A percentile compares a stretch with the other conserved stretches of the same genome.
Evolutionary conservation across 129 eudicot species (phyloP).

Genomic region (Erigeron canadensis): DNA sequence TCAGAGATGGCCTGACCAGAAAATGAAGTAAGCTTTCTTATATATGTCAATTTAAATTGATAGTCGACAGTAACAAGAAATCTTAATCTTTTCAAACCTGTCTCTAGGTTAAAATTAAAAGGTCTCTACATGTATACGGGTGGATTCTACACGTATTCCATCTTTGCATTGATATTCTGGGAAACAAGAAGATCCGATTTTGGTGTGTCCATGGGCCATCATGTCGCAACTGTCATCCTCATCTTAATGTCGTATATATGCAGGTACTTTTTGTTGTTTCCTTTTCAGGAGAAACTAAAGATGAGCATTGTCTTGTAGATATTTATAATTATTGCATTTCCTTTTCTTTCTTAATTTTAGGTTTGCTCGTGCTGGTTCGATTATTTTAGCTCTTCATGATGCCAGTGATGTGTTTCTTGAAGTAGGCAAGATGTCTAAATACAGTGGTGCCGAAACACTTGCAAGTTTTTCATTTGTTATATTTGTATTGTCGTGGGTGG

Average conservation of each 20-base stretch:
- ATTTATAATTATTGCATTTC: neutral
- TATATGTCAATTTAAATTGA: neutral
- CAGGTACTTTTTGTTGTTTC: slow-evolving; percentile 39
- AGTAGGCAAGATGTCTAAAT: slow-evolving; percentile 90
- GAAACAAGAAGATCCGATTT: slow-evolving; percentile 94
- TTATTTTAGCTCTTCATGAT: slow-evolving; percentile 86
- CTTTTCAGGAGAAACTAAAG: neutral
- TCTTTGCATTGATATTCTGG: slow-evolving; percentile 89
- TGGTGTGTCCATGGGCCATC: slow-evolving; percentile 93
- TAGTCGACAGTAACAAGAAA: neutral
- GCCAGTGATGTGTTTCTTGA: slow-evolving; percentile 93
- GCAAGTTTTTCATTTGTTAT: slow-evolving; percentile 85
- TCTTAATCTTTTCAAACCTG: neutral
- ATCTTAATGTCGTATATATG: slow-evolving; percentile 67
- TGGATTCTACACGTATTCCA: slow-evolving; percentile 83
- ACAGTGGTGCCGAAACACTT: slow-evolving; percentile 74
- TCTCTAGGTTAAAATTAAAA: slow-evolving; percentile 72
- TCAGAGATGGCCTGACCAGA: slow-evolving; percentile 85
- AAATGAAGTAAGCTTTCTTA: slow-evolving; percentile 55
- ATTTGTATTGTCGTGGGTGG: slow-evolving; percentile 82
- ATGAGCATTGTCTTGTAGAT: slow-evolving; percentile 4
- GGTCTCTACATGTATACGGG: slow-evolving; percentile 78
- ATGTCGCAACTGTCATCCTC: slow-evolving; percentile 73
- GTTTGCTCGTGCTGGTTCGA: slow-evolving; percentile 85
- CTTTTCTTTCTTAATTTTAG: slow-evolving; percentile 34